A percentile compares a stretch with the other conserved stretches of the same genome.
Conservation (phyloP, 2,329 filamentous ascomycete species). For the Sporothrix inflata region DNA sequence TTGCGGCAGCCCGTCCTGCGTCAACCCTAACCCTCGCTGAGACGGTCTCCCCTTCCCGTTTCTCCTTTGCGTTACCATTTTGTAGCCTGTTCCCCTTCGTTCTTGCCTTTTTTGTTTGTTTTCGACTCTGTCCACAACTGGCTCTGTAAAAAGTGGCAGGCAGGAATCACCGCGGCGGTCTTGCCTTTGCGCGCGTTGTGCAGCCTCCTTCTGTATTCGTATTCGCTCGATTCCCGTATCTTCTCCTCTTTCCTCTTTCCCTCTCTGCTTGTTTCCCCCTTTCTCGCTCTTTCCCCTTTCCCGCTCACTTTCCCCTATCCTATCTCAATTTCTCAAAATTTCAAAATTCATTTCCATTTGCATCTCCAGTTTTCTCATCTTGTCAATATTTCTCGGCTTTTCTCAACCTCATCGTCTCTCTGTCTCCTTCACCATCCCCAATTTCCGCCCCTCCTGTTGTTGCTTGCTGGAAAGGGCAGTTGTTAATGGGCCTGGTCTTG, state of each 20-base stretch:
- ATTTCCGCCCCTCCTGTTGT: not conserved
- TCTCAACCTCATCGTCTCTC: not conserved
- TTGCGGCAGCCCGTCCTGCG: not conserved
- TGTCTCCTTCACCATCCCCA: not conserved
- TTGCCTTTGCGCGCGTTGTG: not conserved
- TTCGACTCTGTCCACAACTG: not conserved
- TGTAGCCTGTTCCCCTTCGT: not conserved
- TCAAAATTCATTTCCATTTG: not conserved
- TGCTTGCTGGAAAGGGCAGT: slow-evolving; percentile 3
- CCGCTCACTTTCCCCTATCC: not conserved
- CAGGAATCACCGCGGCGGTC: not conserved
- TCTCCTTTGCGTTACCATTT: slow-evolving; percentile 5
- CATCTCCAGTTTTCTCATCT: not conserved
- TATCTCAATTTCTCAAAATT: not conserved
- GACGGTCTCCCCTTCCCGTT: slow-evolving; percentile 11
- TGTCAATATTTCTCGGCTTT: not conserved
- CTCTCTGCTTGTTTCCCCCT: not conserved
- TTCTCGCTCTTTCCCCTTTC: not conserved
- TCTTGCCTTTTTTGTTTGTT: not conserved
- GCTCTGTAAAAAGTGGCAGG: not conserved
- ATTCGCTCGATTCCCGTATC: slow-evolving; percentile 6
- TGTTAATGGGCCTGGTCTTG: slow-evolving; percentile 5
- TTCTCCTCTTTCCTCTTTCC: not conserved
- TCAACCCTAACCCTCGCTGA: slow-evolving; percentile 11
- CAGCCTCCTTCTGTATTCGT: slow-evolving; percentile 22